Evolutionary conservation across 1,139 yeast genomes (phyloP), one percentile per base, ranked within the genome.

Genomic region (Kluyveromyces marxianus): DNA sequence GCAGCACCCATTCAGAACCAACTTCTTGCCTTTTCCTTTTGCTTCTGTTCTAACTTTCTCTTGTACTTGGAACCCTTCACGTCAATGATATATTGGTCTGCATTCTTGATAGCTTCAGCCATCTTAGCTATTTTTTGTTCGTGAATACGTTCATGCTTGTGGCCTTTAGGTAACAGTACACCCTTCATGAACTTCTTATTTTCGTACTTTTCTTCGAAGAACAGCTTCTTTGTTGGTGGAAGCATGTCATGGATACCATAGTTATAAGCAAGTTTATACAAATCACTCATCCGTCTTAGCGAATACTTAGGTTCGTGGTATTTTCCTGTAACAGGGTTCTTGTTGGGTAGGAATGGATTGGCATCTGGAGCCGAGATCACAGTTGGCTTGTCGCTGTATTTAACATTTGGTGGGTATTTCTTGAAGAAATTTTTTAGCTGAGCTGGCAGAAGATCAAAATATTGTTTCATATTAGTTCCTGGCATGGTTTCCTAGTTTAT

Each of bases 291-390:
- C 59, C 94, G 78, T 67, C 97, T 80, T 58, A 82, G 70, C 8
- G 96, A 86, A 66, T 79, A 86, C 53, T 80, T 75, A 26, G 97
- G 86, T 45, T 81, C 81, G 57, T 87, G 94, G 71, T 84, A 79
- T 55, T 70, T 75, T 24, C 86, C 80, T 24, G 95, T 86, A 29
- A 83, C 78, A 14, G 95, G 89, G 65, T 90, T 89, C 60, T 77
- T 83, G 63, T 88, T 89, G 28, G 95, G 83, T 48, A 88, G 67
- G 64, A 92, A 92, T 45, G 98, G 98, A 65, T 92, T 92, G 57
- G 87, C 84, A 48, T 76, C 74, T 25, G 79, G 75, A 42, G 88
- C 90, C 44, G 70, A 70, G 25, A 85, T 78, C 31, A 77, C 69
- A 4, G 86, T 77, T 45, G 96, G 85, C 52, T 73, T 76, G 3